Evolutionary conservation across 1,284 basidiomycete genomes (phyloP), one percentile per base, ranked within the genome.

Genomic region (Hymenochaete sp.): DNA sequence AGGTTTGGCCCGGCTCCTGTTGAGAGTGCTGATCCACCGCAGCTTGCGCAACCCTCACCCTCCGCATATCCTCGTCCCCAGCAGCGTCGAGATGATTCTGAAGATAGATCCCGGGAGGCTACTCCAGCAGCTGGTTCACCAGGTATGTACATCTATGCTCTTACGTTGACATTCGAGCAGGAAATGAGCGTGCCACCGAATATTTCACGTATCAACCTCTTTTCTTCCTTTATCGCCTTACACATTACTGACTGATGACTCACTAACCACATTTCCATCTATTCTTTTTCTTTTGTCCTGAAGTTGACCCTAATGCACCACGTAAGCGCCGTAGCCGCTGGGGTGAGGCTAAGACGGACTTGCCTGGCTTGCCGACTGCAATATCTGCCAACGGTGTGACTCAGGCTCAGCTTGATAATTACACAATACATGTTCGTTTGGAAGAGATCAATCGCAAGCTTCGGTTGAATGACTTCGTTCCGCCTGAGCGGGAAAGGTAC

Each of bases 381-480:
- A 93, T 98, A 54, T 86, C 82, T 54, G 89, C 91, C 45, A 79
- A 83, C 45, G 89, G 91, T 52, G 89, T 97, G 42, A 89, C 90
- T 16, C 87, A 90, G 57, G 80, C 83, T 45, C 91, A 96, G 62
- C 80, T 98, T 44, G 93, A 96, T 66, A 93, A 91, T 59, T 97
- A 98, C 62, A 89, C 91, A 40, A 93, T 92, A 49, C 90, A 93
- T 59, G 73, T 97, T 41, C 77, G 96, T 47, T 71, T 99, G 45
- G 96, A 98, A 64, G 96, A 99, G 68, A 98, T 99, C 61, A 92
- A 93, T 56, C 79, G 89, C 57, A 97, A 97, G 67, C 72, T 99
- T 22, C 73, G 91, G 44, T 71, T 92, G 47, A 97, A 96, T 54
- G 92, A 98, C 59, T 93, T 93, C 54, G 79, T 98, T 42, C 96